phyloP scores from a whole-genome alignment of 257 asterid genomes.

The Oldenlandia corymbosa region DNA sequence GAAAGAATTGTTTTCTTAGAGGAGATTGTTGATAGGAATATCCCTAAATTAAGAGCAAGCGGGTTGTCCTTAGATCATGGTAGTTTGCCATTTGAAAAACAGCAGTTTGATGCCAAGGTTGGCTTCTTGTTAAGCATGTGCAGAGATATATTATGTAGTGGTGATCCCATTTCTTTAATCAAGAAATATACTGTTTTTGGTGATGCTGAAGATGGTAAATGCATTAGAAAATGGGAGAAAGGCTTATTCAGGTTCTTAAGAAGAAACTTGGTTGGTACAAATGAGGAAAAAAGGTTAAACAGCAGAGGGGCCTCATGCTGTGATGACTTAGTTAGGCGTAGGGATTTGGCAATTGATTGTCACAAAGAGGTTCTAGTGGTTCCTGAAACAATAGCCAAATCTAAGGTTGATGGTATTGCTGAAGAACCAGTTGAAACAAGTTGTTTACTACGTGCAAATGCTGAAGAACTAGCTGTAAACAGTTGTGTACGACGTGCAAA shows the following conservation, averaged over 20 bases:
- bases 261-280: constrained; percentile 18
- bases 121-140: constrained; percentile 45
- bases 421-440: constrained; percentile 19
- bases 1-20: constrained; percentile 44
- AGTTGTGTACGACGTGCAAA: constrained; percentile 20
- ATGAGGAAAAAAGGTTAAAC: not conserved
- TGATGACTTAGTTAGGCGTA: constrained; percentile 27
- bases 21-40: constrained; percentile 42
- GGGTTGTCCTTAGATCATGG: constrained; percentile 10
- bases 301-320: constrained; percentile 40
- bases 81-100: constrained; percentile 19
- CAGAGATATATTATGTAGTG: constrained; percentile 59
- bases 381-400: constrained; percentile 21
- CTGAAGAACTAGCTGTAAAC: too few relatives aligned
- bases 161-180: constrained; percentile 56
- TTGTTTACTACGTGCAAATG: constrained; percentile 22
- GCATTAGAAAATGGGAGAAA: constrained; percentile 17
- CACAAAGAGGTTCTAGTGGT: constrained; percentile 24
- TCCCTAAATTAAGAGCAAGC: constrained; percentile 16
- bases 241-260: constrained; percentile 17
- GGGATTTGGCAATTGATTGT: constrained; percentile 17
- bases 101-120: constrained; percentile 32
- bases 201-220: constrained; percentile 17
- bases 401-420: constrained; percentile 17
- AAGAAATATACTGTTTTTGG: constrained; percentile 29